These are phyloP conservation scores for Colletotrichum salicis DNA, from an alignment of 2,329 filamentous ascomycete species.

Conservation along the genomic window DNA sequence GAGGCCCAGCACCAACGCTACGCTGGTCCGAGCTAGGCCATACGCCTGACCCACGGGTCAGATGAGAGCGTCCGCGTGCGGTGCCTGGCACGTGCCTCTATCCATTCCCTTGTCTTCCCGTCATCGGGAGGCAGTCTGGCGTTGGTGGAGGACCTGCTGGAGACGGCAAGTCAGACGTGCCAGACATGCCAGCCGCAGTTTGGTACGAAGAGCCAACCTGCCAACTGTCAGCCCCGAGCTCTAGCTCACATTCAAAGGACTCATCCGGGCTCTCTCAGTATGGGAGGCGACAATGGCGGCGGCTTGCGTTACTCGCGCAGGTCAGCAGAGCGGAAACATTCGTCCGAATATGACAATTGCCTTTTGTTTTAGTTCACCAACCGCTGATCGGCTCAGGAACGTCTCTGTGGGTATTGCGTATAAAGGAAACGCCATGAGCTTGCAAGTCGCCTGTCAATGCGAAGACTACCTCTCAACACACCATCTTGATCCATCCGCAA, in stretches of 20 bases:
- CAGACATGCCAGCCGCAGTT: neutral
- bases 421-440: conserved; percentile 21
- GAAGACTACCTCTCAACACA: conserved; percentile 16
- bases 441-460: conserved; percentile 32
- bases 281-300: neutral
- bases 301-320: neutral
- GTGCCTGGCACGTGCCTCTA: conserved; percentile 35
- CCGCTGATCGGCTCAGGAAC: conserved; percentile 10
- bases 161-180: neutral
- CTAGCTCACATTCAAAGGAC: conserved; percentile 3
- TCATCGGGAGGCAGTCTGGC: conserved; percentile 23
- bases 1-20: conserved; percentile 34
- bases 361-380: neutral
- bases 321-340: neutral
- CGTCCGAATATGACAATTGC: conserved; percentile 3
- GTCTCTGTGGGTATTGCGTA: conserved; percentile 1
- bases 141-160: conserved; percentile 2
- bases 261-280: conserved; percentile 11
- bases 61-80: conserved; percentile 28
- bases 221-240: neutral
- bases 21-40: conserved; percentile 32
- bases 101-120: conserved; percentile 24
- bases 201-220: conserved; percentile 1
- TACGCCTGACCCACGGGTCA: conserved; percentile 35
- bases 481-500: conserved; percentile 3